These are phyloP conservation scores for Medicago lupulina DNA, from an alignment of 306 rosid species.

Conservation along the genomic window DNA sequence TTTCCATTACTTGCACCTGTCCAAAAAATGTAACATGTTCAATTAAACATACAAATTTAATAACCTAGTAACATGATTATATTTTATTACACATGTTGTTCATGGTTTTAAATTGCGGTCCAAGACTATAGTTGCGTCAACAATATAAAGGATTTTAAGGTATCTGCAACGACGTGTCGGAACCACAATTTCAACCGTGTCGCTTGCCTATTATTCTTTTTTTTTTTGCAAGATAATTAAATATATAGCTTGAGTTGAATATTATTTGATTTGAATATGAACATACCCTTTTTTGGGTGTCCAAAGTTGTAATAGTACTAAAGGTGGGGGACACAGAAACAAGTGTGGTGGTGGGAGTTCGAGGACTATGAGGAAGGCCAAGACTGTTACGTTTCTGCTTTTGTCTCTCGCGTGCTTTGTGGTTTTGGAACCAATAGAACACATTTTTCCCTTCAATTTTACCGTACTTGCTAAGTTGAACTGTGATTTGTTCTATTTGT, in stretches of 20 bases:
- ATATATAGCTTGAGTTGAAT: too few species aligned
- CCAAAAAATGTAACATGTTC: background rate
- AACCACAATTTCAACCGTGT: too few species aligned
- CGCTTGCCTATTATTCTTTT: too few species aligned
- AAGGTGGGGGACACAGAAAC: conserved; percentile 39
- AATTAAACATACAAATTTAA: background rate
- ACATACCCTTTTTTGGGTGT: conserved; percentile 40
- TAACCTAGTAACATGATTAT: background rate
- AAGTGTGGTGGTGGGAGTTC: conserved; percentile 49
- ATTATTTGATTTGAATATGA: background rate
- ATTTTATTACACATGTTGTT: background rate
- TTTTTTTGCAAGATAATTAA: background rate
- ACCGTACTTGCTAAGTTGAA: conserved; percentile 82
- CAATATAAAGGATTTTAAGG: too few species aligned
- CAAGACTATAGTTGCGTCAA: too few species aligned
- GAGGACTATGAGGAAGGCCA: conserved; percentile 66
- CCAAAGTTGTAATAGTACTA: conserved; percentile 40
- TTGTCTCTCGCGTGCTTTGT: conserved; percentile 95
- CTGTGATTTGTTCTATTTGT: conserved; percentile 82
- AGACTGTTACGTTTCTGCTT: conserved; percentile 78
- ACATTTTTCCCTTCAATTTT: conserved; percentile 99
- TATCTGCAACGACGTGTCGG: too few species aligned
- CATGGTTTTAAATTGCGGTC: too few species aligned
- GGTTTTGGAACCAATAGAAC: conserved; percentile 98
- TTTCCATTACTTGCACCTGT: conserved; percentile 54